These are phyloP conservation scores for Pichia sp. DNA, from an alignment of 1,139 yeast genomes.

Conservation along the genomic window DNA sequence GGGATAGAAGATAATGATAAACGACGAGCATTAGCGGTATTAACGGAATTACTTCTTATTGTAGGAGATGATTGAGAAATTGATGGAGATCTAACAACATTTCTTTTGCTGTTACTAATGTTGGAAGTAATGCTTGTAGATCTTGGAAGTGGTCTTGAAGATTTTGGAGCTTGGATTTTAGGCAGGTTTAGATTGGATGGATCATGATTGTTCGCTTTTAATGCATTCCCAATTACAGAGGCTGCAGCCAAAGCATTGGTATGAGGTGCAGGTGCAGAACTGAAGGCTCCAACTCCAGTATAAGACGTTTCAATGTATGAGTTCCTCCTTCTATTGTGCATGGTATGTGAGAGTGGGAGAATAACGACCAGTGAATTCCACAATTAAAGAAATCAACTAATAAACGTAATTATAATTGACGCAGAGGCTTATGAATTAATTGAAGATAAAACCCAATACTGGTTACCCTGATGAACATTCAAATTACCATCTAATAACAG, in stretches of 20 bases:
- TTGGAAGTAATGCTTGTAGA: slow-evolving; percentile 19
- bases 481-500: too few species aligned
- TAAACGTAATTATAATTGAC: too few species aligned
- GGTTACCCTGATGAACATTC: too few species aligned
- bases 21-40: slow-evolving; percentile 14
- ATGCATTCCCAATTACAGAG: slow-evolving; percentile 30
- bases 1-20: slow-evolving; percentile 5
- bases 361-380: too few species aligned
- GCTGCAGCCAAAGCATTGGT: slow-evolving; percentile 32
- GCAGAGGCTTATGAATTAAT: too few species aligned
- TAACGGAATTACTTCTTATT: slow-evolving; percentile 12
- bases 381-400: too few species aligned
- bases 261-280: slow-evolving; percentile 24
- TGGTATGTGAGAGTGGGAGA: too few species aligned
- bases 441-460: too few species aligned
- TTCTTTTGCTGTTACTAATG: slow-evolving; percentile 6
- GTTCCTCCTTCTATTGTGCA: slow-evolving; percentile 11
- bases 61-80: background rate
- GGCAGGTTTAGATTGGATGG: slow-evolving; percentile 23
- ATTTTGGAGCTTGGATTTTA: slow-evolving; percentile 15
- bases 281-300: slow-evolving; percentile 25
- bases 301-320: slow-evolving; percentile 20
- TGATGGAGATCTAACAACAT: background rate
- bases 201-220: slow-evolving; percentile 27
- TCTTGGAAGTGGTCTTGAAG: slow-evolving; percentile 17